Conservation (phyloP, 2,329 filamentous ascomycete species). For the Penicillium brevicompactum region DNA sequence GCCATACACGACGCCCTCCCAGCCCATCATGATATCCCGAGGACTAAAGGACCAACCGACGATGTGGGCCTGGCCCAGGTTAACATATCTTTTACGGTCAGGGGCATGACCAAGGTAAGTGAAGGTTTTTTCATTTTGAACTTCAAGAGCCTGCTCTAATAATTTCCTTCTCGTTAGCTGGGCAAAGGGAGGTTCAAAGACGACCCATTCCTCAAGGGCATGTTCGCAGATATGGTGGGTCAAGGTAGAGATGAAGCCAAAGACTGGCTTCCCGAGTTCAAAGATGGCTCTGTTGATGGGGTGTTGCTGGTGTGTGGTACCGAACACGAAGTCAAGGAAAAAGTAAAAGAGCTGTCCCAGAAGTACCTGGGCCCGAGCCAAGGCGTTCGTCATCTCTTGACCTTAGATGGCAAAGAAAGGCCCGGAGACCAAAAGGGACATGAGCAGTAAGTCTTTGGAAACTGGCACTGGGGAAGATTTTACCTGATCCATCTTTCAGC, state of each 20-base stretch:
- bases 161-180: background rate
- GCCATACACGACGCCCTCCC: background rate
- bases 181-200: conserved; percentile 5
- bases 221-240: conserved; percentile 9
- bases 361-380: conserved; percentile 2
- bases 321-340: background rate
- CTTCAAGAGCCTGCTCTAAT: background rate
- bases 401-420: conserved; percentile 3
- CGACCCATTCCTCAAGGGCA: conserved; percentile 15
- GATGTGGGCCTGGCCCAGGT: background rate
- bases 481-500: conserved; percentile 18
- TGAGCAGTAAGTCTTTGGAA: conserved; percentile 17
- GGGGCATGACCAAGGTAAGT: conserved; percentile 13
- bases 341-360: background rate
- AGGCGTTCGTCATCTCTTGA: background rate
- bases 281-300: conserved; percentile 7
- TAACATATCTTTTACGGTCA: conserved; percentile 14
- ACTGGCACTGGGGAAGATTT: background rate
- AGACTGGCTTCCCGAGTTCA: conserved; percentile 8
- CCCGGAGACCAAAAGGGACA: background rate
- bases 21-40: background rate
- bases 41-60: background rate
- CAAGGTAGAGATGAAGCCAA: conserved; percentile 10
- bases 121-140: background rate
- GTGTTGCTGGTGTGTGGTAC: conserved; percentile 7